These are phyloP conservation scores for Penicillium hesseltinei DNA, from an alignment of 2,329 filamentous ascomycete species.

Conservation along the genomic window DNA sequence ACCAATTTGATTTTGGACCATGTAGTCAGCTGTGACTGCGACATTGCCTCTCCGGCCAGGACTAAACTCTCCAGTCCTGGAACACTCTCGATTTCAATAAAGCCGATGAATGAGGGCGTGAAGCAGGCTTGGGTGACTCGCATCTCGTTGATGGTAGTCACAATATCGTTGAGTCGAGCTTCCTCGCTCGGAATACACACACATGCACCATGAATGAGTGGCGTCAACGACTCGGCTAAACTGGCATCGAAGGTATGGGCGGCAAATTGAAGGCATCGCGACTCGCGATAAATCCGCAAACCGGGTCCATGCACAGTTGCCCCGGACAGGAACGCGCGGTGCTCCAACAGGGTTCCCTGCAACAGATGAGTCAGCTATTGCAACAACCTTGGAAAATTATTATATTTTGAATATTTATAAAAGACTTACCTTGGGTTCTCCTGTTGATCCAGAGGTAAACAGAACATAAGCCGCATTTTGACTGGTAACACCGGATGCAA, in stretches of 20 bases:
- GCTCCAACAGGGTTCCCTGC: constrained; percentile 63
- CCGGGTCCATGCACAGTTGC: constrained; percentile 53
- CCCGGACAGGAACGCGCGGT: constrained; percentile 57
- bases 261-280: constrained; percentile 58
- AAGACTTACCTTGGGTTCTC: constrained; percentile 49
- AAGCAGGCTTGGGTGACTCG: constrained; percentile 56
- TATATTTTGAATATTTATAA: background rate
- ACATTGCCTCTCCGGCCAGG: constrained; percentile 52
- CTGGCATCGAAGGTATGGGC: constrained; percentile 58
- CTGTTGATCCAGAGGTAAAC: constrained; percentile 58
- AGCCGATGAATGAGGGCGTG: constrained; percentile 58
- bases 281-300: constrained; percentile 49
- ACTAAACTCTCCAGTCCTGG: constrained; percentile 44
- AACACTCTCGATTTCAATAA: constrained; percentile 45
- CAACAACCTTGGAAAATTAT: too few relatives aligned
- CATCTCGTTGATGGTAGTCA: constrained; percentile 53
- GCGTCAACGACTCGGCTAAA: constrained; percentile 54
- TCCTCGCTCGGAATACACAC: constrained; percentile 57
- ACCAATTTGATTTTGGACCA: constrained; percentile 41
- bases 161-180: constrained; percentile 51
- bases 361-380: constrained; percentile 6
- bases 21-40: constrained; percentile 38
- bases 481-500: constrained; percentile 28
- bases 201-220: constrained; percentile 56
- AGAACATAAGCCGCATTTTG: constrained; percentile 54